phyloP scores from a whole-genome alignment of 306 rosid species.

The Vachellia pachyceras region DNA sequence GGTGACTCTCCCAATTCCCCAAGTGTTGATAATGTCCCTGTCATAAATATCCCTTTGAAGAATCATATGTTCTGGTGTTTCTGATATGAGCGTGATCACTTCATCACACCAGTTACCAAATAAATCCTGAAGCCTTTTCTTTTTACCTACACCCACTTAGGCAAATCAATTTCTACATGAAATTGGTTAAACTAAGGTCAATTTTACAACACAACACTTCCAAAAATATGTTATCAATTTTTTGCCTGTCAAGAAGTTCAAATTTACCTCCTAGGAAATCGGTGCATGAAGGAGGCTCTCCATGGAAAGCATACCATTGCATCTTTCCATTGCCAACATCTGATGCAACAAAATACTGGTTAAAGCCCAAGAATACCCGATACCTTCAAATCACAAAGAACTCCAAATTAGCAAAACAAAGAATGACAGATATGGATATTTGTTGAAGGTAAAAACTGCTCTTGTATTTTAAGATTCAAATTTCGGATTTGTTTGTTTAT shows the following conservation, averaged over 20 bases:
- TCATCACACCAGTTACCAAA: conserved; percentile 54
- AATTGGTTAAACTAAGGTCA: conserved; percentile 15
- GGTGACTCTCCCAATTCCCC: conserved; percentile 56
- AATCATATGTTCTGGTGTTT: conserved; percentile 51
- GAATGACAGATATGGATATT: neutral
- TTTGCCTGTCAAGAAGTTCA: neutral
- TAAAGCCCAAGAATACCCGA: conserved; percentile 55
- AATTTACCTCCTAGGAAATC: conserved; percentile 32
- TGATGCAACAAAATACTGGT: conserved; percentile 54
- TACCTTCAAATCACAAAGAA: conserved; percentile 42
- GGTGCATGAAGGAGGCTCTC: conserved; percentile 43
- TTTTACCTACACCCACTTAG: conserved; percentile 41
- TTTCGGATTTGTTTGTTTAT: neutral
- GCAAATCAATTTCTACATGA: neutral
- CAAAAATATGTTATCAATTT: neutral
- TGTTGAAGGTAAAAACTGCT: neutral
- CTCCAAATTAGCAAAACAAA: conserved; percentile 14
- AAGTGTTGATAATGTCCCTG: conserved; percentile 45
- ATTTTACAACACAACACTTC: neutral
- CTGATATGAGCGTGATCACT: conserved; percentile 47
- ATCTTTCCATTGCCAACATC: conserved; percentile 57
- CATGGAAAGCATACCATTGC: conserved; percentile 62
- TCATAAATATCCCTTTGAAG: conserved; percentile 55
- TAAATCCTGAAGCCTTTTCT: conserved; percentile 42
- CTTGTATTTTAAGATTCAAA: neutral